Base-by-base conservation (phyloP, 805 yeast species). In the Nakazawaea ernobii region DNA sequence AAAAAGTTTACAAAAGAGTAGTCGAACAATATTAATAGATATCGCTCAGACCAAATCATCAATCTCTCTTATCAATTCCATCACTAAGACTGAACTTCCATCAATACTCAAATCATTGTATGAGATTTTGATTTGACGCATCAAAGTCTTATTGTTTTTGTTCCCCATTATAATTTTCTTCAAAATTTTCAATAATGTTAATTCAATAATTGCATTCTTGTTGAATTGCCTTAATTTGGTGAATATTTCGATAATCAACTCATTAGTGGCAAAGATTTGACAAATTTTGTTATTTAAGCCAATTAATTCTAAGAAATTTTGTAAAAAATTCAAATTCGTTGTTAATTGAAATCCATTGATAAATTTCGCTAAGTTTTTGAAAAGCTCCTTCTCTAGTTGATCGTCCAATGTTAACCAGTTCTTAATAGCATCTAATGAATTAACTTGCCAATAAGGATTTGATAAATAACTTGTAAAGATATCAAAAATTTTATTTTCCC, bases 391-490 rank as follows among this genome's bases (percentile, higher is more conserved):
- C 7, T 32, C 41, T 14, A 39, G 7, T n/a, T 15, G 30, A 8
- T 27, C 27, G 27, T 47, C 49, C 27, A 47, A 9, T 7, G 26
- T 39, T 4, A 47, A 7, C 54, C 54, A 52, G 20, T 41, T 35
- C n/a, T 41, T 44, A 1, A 73, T 63, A 1, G 76, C 65, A 47
- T 73, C 78, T 48, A 73, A 60, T 8, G 75, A 69, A 55, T 68
- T 70, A 37, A 71, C 67, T 52, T 70, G 74, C 76, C 76, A 73
- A 51, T 70, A 70, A 2, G 76, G 74, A 52, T 73, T 77, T 14
- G 64, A 49, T 8, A 73, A 54, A 20, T 72, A 57, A 26, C 62
- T 61, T 42, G 60, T 61, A 49, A 70, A 45, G 2, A 36, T 61
- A 8, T 60, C 54, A 17, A 67, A 52, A 13, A 71, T 58, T 13